Evolutionary conservation across 1,284 basidiomycete species (phyloP).

Genomic region (Melampsora larici-populina): DNA sequence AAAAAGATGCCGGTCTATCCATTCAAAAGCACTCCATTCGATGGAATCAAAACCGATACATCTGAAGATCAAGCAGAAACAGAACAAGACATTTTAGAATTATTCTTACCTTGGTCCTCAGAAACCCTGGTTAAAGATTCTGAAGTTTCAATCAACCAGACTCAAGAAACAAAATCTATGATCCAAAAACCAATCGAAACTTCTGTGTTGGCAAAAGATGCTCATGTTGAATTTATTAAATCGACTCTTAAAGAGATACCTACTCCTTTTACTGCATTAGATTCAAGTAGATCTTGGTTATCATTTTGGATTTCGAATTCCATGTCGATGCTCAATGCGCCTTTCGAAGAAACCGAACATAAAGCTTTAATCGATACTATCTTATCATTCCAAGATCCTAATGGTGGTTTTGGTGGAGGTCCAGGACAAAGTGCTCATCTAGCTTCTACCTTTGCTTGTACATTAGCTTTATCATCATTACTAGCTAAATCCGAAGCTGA

Average conservation of each 20-base stretch:
- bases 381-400: slow-evolving; percentile 50
- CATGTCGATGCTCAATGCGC: slow-evolving; percentile 49
- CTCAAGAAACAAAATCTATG: too few relatives aligned
- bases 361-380: slow-evolving; percentile 51
- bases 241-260: neutral
- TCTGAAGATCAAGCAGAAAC: slow-evolving; percentile 50
- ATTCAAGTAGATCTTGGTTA: too few relatives aligned
- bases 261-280: too few relatives aligned
- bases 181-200: too few relatives aligned
- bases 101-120: slow-evolving; percentile 39
- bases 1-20: too few relatives aligned
- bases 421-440: slow-evolving; percentile 51
- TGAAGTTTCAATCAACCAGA: too few relatives aligned
- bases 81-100: slow-evolving; percentile 48
- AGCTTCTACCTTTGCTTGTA: slow-evolving; percentile 52
- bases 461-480: slow-evolving; percentile 51
- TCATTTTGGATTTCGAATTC: too few relatives aligned
- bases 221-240: slow-evolving; percentile 6
- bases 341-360: slow-evolving; percentile 45
- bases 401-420: slow-evolving; percentile 50
- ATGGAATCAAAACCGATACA: slow-evolving; percentile 48
- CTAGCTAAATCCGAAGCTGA: slow-evolving; percentile 15
- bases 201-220: too few relatives aligned
- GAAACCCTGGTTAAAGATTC: too few relatives aligned
- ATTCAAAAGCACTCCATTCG: slow-evolving; percentile 45